Evolutionary conservation across 768 basidiomycete genomes (phyloP), one percentile per base, ranked within the genome.

Genomic region (Sarcomyxa edulis): DNA sequence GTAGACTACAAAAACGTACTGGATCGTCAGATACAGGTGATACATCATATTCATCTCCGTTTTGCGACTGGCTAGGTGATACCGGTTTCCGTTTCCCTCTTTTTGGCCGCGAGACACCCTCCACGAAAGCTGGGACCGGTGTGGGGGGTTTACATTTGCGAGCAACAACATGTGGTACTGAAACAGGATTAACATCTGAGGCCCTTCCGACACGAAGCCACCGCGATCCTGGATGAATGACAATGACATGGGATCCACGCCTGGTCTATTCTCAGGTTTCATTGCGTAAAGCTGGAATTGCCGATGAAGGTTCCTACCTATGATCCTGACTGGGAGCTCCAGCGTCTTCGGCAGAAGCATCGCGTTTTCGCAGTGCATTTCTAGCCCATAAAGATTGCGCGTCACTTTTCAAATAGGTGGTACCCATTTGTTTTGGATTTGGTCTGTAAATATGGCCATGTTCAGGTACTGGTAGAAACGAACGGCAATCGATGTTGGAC

Each of bases 191-290:
- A 16, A 88, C 81, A 48, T 89, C 86, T 10, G 79, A 84, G 3
- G 85, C 87, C 48, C 68, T 76, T 29, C 88, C 88, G 23, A 90
- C 78, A 31, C 84, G 77, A 19, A 87, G 59, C 49, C 61, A 78
- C 11, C 84, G 71, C 12, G 85, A 88, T 26, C 88, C 87, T 10
- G 80, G 84, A 49, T 91, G 88, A 33, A 90, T 76, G 9, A 90
- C 80, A 35, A 89, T 68, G 35, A 85, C 78, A 42, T 87, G 80
- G 3, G 84, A 81, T 30, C 87, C 88, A 33, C 86, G 82, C 54
- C 84, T 79, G 42, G 51, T 53, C 45, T 44, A 44, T 45, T 40
- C 47, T 61, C 46, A 56, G 57, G 47, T 49, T 58, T 52, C 51
- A 46, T 47, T 47, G 48, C 38, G 39, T 42, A 38, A 42, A 28